These are phyloP conservation scores for Colletotrichum siamense DNA, from an alignment of 2,329 filamentous ascomycete genomes.

Conservation along the genomic window DNA sequence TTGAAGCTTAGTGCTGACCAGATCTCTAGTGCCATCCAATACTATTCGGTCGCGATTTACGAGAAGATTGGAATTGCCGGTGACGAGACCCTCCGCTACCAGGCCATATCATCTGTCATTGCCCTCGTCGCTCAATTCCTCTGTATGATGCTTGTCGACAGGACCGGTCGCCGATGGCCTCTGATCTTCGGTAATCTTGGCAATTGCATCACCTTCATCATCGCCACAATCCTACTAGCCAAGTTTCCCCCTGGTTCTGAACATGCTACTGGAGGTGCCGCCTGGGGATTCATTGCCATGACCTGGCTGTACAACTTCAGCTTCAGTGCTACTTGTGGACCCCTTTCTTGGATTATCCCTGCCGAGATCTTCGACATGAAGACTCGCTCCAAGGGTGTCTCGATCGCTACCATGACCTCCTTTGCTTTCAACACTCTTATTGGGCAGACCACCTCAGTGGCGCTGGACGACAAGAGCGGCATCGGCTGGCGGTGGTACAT, in stretches of 20 bases:
- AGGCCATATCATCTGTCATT: constrained; percentile 76
- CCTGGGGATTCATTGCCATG: constrained; percentile 75
- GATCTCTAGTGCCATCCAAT: constrained; percentile 70
- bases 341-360: constrained; percentile 65
- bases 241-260: constrained; percentile 64
- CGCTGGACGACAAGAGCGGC: constrained; percentile 43
- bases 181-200: constrained; percentile 75
- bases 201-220: constrained; percentile 76
- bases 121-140: constrained; percentile 71
- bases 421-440: constrained; percentile 83
- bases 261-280: constrained; percentile 45
- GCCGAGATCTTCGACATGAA: constrained; percentile 81
- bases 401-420: constrained; percentile 73
- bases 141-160: constrained; percentile 74
- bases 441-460: constrained; percentile 68
- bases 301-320: constrained; percentile 85
- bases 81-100: constrained; percentile 73
- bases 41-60: constrained; percentile 74
- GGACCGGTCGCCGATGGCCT: constrained; percentile 73
- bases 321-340: constrained; percentile 74
- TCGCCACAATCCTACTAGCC: constrained; percentile 60
- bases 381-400: constrained; percentile 76
- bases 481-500: constrained; percentile 54
- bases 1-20: not conserved
- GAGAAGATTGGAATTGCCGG: constrained; percentile 70